Base-by-base conservation (phyloP, 345 rosid genomes). In the Alliaria petiolata region DNA sequence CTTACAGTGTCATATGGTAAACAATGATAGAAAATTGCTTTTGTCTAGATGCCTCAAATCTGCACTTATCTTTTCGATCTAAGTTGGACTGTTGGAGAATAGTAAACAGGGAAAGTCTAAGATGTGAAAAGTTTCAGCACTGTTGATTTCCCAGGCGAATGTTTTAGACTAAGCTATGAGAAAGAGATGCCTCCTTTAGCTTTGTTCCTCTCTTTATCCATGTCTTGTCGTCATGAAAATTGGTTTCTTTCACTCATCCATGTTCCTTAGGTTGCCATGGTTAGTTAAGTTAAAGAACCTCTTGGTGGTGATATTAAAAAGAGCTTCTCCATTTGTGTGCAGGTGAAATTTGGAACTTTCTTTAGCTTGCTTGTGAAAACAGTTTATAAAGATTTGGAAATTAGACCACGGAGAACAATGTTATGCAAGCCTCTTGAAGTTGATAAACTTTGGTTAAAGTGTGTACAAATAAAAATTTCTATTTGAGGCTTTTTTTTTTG, bases 271-370 rank as follows among this genome's bases (percentile, higher is more conserved):
- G 40, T 62, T 20, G 52, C 35, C 38, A 13, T 53, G 19, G 49
- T 62, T 19, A 17, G 20, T 0, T 8, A n/a, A n/a, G n/a, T n/a
- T n/a, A n/a, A n/a, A n/a, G n/a, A n/a, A n/a, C n/a, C n/a, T n/a
- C n/a, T 28, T 51, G 51, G 55, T 51, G 5, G 14, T 61, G 22
- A 4, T 51, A 42, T 11, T 9, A 42, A 49, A 49, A 8, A 8
- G 33, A 59, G 63, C 11, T 35, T 68, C 34, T 52, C 9, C 25
- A 10, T 50, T 42, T 75, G 42, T 40, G 19, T 69, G 36, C 76
- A 91, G 97, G 97, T 64, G 6, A 39, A 39, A 3, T 60, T 60
- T 67, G 55, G 13, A 59, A 35, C 35, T 59, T 59, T 73, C 44
- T 40, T 52, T 51, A 65, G 35, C 59, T n/a, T 7, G 25, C 22